A percentile compares a stretch with the other conserved stretches of the same genome.
These are phyloP conservation scores for Lyophyllum shimeji DNA, from an alignment of 768 basidiomycete species.

Conservation along the genomic window DNA sequence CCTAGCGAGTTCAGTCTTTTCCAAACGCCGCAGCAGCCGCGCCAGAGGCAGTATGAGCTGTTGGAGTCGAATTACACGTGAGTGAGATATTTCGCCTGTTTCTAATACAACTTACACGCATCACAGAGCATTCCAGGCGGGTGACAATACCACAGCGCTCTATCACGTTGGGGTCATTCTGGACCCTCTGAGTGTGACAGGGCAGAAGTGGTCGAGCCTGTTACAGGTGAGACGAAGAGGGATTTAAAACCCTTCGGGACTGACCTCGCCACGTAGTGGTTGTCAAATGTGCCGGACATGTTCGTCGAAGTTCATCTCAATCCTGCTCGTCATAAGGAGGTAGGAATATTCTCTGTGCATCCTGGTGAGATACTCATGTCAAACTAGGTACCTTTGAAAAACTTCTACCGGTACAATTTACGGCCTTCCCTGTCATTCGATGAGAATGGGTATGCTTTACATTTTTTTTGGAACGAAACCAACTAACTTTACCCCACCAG, in stretches of 20 bases:
- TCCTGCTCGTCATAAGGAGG: slow-evolving; percentile 68
- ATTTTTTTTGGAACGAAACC: background rate
- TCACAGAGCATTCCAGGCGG: slow-evolving; percentile 66
- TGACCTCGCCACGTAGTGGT: slow-evolving; percentile 45
- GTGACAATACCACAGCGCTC: slow-evolving; percentile 65
- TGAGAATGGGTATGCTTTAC: slow-evolving; percentile 57
- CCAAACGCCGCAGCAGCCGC: slow-evolving; percentile 58
- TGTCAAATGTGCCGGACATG: slow-evolving; percentile 59
- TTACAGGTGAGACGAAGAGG: slow-evolving; percentile 51
- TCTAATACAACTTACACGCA: background rate
- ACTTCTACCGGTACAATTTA: slow-evolving; percentile 86
- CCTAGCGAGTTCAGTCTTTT: slow-evolving; percentile 73
- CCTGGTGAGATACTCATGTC: background rate
- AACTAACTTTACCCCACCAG: slow-evolving; percentile 30
- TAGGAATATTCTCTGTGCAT: slow-evolving; percentile 26
- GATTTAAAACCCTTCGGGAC: background rate
- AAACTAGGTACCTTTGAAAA: slow-evolving; percentile 79
- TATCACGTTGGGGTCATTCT: slow-evolving; percentile 72
- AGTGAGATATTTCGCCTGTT: slow-evolving; percentile 21
- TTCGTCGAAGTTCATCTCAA: slow-evolving; percentile 80
- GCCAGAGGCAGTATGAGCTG: slow-evolving; percentile 58
- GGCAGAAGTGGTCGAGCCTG: slow-evolving; percentile 84
- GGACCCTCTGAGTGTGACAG: slow-evolving; percentile 82
- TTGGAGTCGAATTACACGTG: slow-evolving; percentile 68
- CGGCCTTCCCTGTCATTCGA: slow-evolving; percentile 60